Evolutionary conservation across 2,329 filamentous ascomycete species (phyloP), one percentile per base, ranked within the genome.

Genomic region (Aspergillus eucalypticola): DNA sequence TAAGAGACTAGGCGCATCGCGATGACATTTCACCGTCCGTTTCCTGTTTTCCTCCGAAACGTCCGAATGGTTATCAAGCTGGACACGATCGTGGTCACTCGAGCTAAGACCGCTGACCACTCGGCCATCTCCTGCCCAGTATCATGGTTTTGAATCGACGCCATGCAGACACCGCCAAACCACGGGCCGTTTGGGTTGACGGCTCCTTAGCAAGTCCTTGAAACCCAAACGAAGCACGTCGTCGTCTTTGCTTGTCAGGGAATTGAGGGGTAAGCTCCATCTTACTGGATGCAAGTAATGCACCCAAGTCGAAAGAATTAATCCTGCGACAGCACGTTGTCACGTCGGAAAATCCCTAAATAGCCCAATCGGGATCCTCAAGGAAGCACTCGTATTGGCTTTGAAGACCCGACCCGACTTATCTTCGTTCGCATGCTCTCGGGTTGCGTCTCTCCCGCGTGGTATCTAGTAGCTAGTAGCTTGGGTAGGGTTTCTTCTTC

Each of bases 21-120:
- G 21, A 66, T 60, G 59, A 54, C 56, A 63, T 65, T 55, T 60
- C 54, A 54, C 32, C 49, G 25, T 55, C 11, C 39, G 29, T 29
- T 56, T 56, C 58, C 44, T 39, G 42, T 50, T 57, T 32, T 42
- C 46, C 66, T 74, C 73, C 73, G 70, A 68, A 63, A 62, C 63
- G 62, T 73, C 73, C 72, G 73, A 74, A 68, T 75, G 73, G 72
- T 62, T 59, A 57, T 67, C 51, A 54, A 53, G 52, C 61, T 65
- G 63, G 64, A 74, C 70, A 73, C 71, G 70, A 71, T 64, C 53
- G 29, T 66, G 42, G 49, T 42, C 46, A 46, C 25, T 59, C 50
- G 53, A 58, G 48, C 54, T 55, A 63, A 58, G 44, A 52, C 48
- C 25, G 32, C 25, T 53, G 35, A 25, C 57, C 35, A 51, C 27